Base-by-base conservation (phyloP, 192 early-diverging fungal genomes). In the Entomortierella beljakovae region DNA sequence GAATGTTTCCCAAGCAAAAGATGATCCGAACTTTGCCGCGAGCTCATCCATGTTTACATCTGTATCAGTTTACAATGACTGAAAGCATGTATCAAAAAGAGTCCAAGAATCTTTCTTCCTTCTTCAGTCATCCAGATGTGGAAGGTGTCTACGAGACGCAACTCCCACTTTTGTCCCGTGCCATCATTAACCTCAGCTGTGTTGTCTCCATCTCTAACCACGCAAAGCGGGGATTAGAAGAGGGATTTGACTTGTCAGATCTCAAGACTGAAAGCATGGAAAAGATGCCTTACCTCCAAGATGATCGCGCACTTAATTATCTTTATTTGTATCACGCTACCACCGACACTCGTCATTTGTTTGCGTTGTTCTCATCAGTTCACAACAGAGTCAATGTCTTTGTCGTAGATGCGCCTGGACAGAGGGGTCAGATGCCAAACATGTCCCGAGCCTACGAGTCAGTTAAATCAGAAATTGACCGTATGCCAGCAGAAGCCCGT, bases 61-160 rank as follows among this genome's bases (percentile, higher is more conserved):
- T 98, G 26, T 99, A 94, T 81, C 87, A 90, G 77, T 86, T 96
- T 67, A 83, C 76, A 29, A 95, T 98, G 95, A 50, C 88, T 18
- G 98, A 99, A 80, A 56, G 70, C 7, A 87, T 91, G 18, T 99
- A 90, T 80, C 88, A 85, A 20, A 84, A 86, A 43, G 88, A 96
- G 71, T 80, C 84, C 18, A 90, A 89, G 62, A 86, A 92, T 65
- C 92, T 96, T 82, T 75, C 89, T 11, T 85, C 87, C 22, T 88
- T 97, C 56, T 95, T 97, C 62, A 94, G 90, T 64, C 91, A 97
- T 77, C 92, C 95, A 26, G 84, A 90, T 29, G 91, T 96, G 32
- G 94, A 94, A 61, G 98, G 97, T 38, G 94, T 98, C 8, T 99
- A 99, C 73, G 98, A 99, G 86, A 92, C 94, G 0, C 91, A 97